These are phyloP conservation scores for Sphagnum magellanicum DNA, from an alignment of 228 moss, liverwort and hornwort genomes.

Conservation along the genomic window DNA sequence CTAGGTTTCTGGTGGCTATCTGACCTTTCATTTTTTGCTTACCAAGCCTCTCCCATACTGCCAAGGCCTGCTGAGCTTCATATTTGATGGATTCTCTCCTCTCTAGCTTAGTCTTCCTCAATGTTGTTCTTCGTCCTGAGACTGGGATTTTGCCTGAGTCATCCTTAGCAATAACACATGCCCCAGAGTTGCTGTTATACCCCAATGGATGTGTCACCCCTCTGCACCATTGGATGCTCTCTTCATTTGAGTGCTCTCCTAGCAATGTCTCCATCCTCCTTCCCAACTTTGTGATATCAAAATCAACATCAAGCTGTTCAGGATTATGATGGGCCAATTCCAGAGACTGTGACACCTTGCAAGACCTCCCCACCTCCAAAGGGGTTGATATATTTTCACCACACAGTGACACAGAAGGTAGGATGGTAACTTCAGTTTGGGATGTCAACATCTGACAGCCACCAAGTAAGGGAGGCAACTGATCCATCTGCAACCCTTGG, in stretches of 20 bases:
- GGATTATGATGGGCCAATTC: conserved; percentile 42
- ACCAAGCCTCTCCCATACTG: neutral
- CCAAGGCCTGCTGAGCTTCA: neutral
- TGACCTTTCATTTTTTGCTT: conserved; percentile 2
- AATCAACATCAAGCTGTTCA: conserved; percentile 21
- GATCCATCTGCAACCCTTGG: conserved; percentile 75
- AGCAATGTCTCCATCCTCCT: conserved; percentile 52
- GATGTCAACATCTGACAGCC: conserved; percentile 49
- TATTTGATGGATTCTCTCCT: neutral
- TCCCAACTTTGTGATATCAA: conserved; percentile 35
- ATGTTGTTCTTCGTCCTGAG: neutral
- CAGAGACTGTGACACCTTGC: conserved; percentile 45
- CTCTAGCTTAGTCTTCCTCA: neutral
- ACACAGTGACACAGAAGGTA: conserved; percentile 20
- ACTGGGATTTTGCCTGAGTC: neutral
- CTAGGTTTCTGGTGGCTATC: neutral
- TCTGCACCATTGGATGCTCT: conserved; percentile 36
- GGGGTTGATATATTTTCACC: conserved; percentile 26
- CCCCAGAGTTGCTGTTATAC: neutral
- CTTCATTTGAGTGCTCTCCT: conserved; percentile 32
- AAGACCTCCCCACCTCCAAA: conserved; percentile 35
- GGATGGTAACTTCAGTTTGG: conserved; percentile 22
- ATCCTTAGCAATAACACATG: neutral
- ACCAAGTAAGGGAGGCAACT: conserved; percentile 75
- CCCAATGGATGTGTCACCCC: conserved; percentile 7